These are phyloP conservation scores for Didymella pomorum DNA, from an alignment of 2,329 filamentous ascomycete species.

Conservation along the genomic window DNA sequence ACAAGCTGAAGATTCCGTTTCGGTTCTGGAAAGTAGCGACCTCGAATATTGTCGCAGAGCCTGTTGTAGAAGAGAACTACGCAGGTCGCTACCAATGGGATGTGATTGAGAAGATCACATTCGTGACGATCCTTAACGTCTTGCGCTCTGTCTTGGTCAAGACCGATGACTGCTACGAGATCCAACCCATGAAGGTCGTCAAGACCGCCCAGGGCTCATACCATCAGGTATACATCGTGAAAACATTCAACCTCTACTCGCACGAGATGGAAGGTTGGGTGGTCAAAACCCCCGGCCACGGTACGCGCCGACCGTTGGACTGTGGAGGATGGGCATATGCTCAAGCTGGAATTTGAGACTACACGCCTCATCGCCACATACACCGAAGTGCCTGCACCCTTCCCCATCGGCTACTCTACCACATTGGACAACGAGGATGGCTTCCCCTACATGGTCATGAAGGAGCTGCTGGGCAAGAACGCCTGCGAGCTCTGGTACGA, in stretches of 20 bases:
- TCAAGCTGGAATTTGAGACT: conserved; percentile 3
- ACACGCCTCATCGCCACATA: conserved; percentile 2
- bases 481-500: conserved; percentile 25
- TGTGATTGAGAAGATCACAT: not conserved
- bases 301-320: conserved; percentile 5
- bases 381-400: conserved; percentile 21
- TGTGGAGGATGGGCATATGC: conserved; percentile 4
- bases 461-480: conserved; percentile 16
- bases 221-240: conserved; percentile 1
- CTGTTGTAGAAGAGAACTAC: not conserved
- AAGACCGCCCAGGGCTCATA: not conserved
- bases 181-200: not conserved
- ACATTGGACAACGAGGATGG: conserved; percentile 25
- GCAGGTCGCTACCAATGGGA: conserved; percentile 5
- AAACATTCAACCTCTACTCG: not conserved
- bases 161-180: not conserved
- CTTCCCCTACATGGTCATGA: conserved; percentile 33
- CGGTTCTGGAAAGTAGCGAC: not conserved
- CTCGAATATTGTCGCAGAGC: too few relatives aligned
- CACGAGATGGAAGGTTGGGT: conserved; percentile 6
- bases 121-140: not conserved
- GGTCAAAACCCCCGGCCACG: conserved; percentile 9
- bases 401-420: conserved; percentile 22
- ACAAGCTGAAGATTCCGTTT: not conserved
- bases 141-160: not conserved